phyloP scores from a whole-genome alignment of 257 asterid genomes.

The Solanum appendiculatum region DNA sequence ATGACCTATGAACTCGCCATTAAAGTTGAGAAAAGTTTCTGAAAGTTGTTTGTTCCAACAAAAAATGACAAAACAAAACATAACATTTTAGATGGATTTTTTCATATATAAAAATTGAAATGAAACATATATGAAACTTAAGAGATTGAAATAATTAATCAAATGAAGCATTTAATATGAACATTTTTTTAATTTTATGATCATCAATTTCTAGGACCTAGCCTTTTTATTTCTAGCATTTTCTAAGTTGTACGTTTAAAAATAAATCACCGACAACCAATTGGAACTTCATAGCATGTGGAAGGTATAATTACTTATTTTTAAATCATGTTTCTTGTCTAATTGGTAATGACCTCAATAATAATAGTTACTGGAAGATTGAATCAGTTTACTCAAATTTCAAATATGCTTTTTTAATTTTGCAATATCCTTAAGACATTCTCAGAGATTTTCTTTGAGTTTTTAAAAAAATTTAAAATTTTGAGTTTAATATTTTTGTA shows the following conservation, averaged over 20 bases:
- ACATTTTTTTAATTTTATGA: background rate
- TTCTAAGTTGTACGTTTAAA: background rate
- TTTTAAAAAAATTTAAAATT: too few species aligned
- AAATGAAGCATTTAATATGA: background rate
- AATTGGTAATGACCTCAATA: background rate
- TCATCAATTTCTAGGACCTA: background rate
- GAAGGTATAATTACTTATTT: background rate
- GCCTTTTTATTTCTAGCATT: background rate
- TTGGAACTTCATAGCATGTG: background rate
- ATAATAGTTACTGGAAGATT: background rate
- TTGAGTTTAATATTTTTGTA: background rate
- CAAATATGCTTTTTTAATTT: background rate
- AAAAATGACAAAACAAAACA: background rate
- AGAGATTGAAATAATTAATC: background rate
- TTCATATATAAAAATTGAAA: too few species aligned
- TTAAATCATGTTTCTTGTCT: background rate
- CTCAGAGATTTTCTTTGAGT: background rate
- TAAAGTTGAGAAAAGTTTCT: background rate
- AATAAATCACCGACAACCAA: background rate
- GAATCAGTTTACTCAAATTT: too few species aligned
- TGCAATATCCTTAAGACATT: background rate
- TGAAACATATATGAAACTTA: background rate
- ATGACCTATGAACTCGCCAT: background rate
- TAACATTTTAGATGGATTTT: background rate
- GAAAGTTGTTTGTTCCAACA: background rate